Conservation (phyloP, 371 early-diverging fungal genomes). For the Mortierella sp. region DNA sequence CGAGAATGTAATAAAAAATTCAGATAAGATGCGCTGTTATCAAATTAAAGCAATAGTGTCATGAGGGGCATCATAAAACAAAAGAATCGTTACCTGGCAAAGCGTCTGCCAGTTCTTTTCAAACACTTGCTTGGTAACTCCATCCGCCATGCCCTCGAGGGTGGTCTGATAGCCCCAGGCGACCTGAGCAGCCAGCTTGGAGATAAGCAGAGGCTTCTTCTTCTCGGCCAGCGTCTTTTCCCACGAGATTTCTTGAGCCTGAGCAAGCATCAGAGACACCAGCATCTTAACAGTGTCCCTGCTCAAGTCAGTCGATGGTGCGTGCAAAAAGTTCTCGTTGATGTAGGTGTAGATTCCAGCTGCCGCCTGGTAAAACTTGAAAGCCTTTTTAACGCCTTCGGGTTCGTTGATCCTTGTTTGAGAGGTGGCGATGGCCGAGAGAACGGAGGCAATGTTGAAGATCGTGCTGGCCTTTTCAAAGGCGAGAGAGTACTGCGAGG, state of each 20-base stretch:
- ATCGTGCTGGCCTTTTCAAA: conserved; percentile 96
- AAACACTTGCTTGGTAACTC: conserved; percentile 69
- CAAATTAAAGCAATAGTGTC: not conserved
- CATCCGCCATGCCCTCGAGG: conserved; percentile 76
- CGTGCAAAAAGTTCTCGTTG: conserved; percentile 97
- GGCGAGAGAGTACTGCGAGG: conserved; percentile 91
- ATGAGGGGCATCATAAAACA: not conserved
- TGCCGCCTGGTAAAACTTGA: conserved; percentile 91
- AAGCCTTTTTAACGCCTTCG: conserved; percentile 84
- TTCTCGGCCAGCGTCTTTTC: conserved; percentile 89
- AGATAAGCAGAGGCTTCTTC: conserved; percentile 85
- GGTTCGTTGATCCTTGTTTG: conserved; percentile 80
- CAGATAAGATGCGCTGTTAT: not conserved
- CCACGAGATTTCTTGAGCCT: conserved; percentile 95
- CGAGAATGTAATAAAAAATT: not conserved
- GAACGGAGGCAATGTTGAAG: conserved; percentile 91
- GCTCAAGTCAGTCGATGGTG: conserved; percentile 93
- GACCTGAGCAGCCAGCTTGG: conserved; percentile 92
- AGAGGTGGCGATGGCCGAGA: conserved; percentile 78
- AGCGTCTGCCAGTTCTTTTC: conserved; percentile 77
- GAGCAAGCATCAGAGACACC: conserved; percentile 89
- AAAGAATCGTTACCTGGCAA: conserved; percentile 63
- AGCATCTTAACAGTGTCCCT: conserved; percentile 89
- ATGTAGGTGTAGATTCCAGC: conserved; percentile 95
- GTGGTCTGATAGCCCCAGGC: conserved; percentile 81